Evolutionary conservation across 1,284 basidiomycete genomes (phyloP).

Genomic region (Trichosporon ovoides): DNA sequence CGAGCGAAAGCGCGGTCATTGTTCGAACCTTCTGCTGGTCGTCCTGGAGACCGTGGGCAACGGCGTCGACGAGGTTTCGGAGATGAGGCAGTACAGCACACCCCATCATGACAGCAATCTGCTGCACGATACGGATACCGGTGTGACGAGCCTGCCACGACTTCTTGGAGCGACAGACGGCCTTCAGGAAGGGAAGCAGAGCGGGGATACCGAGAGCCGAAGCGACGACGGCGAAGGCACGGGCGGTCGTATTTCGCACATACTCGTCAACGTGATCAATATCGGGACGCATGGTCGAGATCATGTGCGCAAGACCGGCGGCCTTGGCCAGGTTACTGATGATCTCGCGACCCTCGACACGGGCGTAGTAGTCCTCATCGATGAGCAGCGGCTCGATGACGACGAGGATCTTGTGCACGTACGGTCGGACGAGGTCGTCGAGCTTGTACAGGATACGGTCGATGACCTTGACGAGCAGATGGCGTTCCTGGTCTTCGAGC

Average conservation of each 20-base stretch:
- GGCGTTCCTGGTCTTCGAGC: slow-evolving; percentile 97
- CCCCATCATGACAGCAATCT: slow-evolving; percentile 99
- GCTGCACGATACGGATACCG: slow-evolving; percentile 98
- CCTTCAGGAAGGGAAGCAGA: slow-evolving; percentile 94
- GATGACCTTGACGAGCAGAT: slow-evolving; percentile 98
- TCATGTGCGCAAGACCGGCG: slow-evolving; percentile 98
- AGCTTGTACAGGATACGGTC: slow-evolving; percentile 98
- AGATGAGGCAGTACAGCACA: slow-evolving; percentile 98
- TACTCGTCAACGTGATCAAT: slow-evolving; percentile 99
- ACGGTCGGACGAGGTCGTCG: slow-evolving; percentile 96
- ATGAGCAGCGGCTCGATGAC: slow-evolving; percentile 99
- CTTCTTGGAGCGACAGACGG: slow-evolving; percentile 97
- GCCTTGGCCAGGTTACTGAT: slow-evolving; percentile 99
- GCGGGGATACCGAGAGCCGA: slow-evolving; percentile 97
- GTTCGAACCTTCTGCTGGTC: slow-evolving; percentile 99
- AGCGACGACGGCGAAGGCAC: slow-evolving; percentile 98
- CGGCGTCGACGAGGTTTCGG: slow-evolving; percentile 92
- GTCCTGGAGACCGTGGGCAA: slow-evolving; percentile 90
- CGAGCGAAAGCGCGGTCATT: slow-evolving; percentile 96
- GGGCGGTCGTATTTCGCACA: slow-evolving; percentile 96
- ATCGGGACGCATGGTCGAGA: slow-evolving; percentile 99
- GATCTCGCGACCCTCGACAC: slow-evolving; percentile 98
- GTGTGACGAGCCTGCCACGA: slow-evolving; percentile 99
- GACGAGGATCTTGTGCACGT: slow-evolving; percentile 98
- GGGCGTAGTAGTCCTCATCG: slow-evolving; percentile 99